Base-by-base conservation (phyloP, 768 basidiomycete species). In the Hirschioporus abietinus region DNA sequence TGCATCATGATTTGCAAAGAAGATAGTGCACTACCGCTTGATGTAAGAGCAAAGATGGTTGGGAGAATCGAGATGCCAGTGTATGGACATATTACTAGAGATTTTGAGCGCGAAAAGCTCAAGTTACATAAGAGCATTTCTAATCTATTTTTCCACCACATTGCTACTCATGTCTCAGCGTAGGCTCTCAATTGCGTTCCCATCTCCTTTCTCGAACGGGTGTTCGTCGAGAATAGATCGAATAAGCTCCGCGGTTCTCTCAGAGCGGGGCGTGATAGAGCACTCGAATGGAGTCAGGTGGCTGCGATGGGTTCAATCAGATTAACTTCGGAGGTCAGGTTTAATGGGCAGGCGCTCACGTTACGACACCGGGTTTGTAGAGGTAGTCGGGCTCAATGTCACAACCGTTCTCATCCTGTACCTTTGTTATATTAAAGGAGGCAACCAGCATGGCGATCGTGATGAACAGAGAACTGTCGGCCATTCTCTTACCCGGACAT, bases 241-340 rank as follows among this genome's bases (percentile, higher is more conserved):
- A 18, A 61, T 61, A 34, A 61, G 60, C 25, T 34, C 24, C 30
- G 9, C 60, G 23, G 60, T 15, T 61, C 9, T 34, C 30, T 25
- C 25, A 23, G 63, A 64, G 15, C 63, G 63, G 4, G 63, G 63
- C 15, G 63, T 64, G 23, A 64, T 35, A 1, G 9, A 27, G 26
- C 63, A 64, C 35, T 52, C 52, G 63, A 64, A 64, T 2, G 63
- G 63, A 2, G 9, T 25, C 25, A 24, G n/a, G 35, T 30, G 35
- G 9, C 60, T 61, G 23, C 1, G 17, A 61, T 3, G 3, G 10
- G 5, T 6, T 61, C 6, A 3, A 24, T 25, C 5, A 24, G 23
- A 61, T 61, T 25, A 12, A n/a, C n/a, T n/a, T n/a, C n/a, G n/a
- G n/a, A n/a, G n/a, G n/a, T n/a, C n/a, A n/a, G n/a, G n/a, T n/a